Percentiles rank a stretch among this genome's conserved stretches.
Evolutionary conservation across 2,329 filamentous ascomycete species (phyloP).

Genomic region (Aspergillus candidus): DNA sequence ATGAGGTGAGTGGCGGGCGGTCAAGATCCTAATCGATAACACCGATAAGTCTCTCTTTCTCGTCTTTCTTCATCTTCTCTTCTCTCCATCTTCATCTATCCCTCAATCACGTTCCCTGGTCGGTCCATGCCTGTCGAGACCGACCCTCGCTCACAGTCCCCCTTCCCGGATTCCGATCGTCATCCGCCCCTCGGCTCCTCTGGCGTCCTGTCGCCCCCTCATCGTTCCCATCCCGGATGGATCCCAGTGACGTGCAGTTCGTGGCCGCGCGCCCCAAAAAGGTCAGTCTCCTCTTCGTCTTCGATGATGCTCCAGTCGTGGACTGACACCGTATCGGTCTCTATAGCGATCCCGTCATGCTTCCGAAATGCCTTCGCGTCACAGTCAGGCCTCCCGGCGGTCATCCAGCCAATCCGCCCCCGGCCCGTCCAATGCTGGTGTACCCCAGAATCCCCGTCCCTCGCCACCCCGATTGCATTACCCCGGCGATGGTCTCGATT

Average conservation of each 20-base stretch:
- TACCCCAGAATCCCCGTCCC: slow-evolving; percentile 19
- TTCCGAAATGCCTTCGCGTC: slow-evolving; percentile 22
- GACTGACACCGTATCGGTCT: slow-evolving; percentile 15
- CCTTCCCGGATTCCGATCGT: no score
- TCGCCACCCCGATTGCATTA: slow-evolving; percentile 32
- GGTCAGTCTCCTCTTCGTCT: slow-evolving; percentile 22
- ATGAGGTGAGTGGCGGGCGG: no score
- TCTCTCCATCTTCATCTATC: neutral
- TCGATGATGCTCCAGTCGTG: slow-evolving; percentile 1
- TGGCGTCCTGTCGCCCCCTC: no score
- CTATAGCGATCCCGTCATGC: slow-evolving; percentile 26
- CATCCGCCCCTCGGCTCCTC: no score
- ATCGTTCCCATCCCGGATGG: slow-evolving; percentile 4
- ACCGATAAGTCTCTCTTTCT: neutral
- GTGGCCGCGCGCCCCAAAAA: slow-evolving; percentile 34
- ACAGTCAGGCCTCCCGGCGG: slow-evolving; percentile 10
- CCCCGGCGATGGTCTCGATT: slow-evolving; percentile 51
- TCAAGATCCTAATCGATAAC: no score
- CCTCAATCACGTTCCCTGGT: no score
- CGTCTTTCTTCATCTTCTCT: neutral
- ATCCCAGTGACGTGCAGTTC: slow-evolving; percentile 22
- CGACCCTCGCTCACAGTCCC: no score
- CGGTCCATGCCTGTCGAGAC: no score
- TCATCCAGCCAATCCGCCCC: slow-evolving; percentile 1
- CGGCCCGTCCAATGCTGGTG: neutral